A percentile compares a stretch with the other conserved stretches of the same genome.
Conservation (phyloP, 148 eudicot genomes). For the Vaccinium corymbosum region DNA sequence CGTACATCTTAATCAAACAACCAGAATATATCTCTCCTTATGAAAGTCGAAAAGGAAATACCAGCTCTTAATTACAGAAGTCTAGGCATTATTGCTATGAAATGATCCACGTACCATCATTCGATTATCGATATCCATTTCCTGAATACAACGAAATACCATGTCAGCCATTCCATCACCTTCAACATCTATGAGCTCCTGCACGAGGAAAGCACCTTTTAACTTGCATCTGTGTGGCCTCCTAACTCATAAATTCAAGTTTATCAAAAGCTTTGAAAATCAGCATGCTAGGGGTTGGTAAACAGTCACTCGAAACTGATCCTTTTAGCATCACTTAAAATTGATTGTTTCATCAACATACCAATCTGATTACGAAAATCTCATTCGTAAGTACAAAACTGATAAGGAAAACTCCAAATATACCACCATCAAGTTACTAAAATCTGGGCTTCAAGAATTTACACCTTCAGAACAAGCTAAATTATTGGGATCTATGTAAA, state of each 20-base stretch:
- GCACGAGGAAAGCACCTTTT: slow-evolving; percentile 27
- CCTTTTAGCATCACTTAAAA: neutral
- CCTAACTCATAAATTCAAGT: neutral
- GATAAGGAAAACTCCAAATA: neutral
- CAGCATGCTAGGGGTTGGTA: neutral
- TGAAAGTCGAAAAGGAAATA: neutral
- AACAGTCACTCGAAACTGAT: neutral
- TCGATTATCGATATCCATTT: slow-evolving; percentile 98
- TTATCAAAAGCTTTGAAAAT: neutral
- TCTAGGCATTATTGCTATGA: neutral
- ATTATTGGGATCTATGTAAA: neutral
- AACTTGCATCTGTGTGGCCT: slow-evolving; percentile 5
- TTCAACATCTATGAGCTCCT: slow-evolving; percentile 98
- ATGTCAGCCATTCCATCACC: slow-evolving; percentile 99
- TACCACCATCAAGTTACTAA: neutral
- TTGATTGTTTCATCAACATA: slow-evolving; percentile 4
- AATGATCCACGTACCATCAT: slow-evolving; percentile 65
- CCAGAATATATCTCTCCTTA: neutral
- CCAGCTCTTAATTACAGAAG: neutral
- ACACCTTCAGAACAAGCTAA: neutral
- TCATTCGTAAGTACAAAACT: neutral
- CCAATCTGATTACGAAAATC: slow-evolving; percentile 3
- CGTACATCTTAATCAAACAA: neutral
- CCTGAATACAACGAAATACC: slow-evolving; percentile 97
- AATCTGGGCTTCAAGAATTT: neutral